Base-by-base conservation (phyloP, 176 grass and related monocot genomes). In the Avena insularis region DNA sequence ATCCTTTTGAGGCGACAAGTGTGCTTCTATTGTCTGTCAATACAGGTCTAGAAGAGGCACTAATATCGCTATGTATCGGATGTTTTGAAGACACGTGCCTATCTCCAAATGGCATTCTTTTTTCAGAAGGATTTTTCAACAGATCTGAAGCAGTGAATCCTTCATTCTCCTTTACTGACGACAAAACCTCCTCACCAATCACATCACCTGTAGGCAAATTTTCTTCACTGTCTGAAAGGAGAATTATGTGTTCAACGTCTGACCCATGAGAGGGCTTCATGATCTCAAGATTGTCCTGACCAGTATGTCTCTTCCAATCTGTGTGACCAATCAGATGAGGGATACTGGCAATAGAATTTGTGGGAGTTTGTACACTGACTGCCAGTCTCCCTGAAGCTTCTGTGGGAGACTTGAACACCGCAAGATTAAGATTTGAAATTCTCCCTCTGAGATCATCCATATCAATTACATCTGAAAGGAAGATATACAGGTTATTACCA, bases 221-320 rank as follows among this genome's bases (percentile, higher is more conserved):
- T 53, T 80, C 85, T 89, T 97, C 92, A 77, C 88, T 93, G 71
- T 97, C 95, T 62, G 95, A 97, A 87, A 97, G 88, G 15, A 95
- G 45, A 77, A 98, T 93, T 87, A 91, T 83, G 74, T 81, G 63
- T 27, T 89, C 84, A 85, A 64, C 70, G 68, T 58, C 67, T 65
- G 87, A 49, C 86, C 9, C 16, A 56, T 25, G 40, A 78, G 57
- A 71, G 38, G 87, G 75, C 50, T 84, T 66, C 47, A 50, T 81
- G 70, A n/a, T 77, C 83, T 78, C 86, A 76, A 59, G 43, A 81
- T 71, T 86, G 58, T 77, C 84, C 45, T 23, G 71, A 51, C 56
- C 75, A 47, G 38, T 71, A 79, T 56, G 25, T 36, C 49, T 83
- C 73, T 83, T 83, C 13, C 73, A 45, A 75, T 62, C 56, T 70